A percentile compares a stretch with the other conserved stretches of the same genome.
These are phyloP conservation scores for Chaetomium sp. DNA, from an alignment of 2,329 filamentous ascomycete species.

Conservation along the genomic window DNA sequence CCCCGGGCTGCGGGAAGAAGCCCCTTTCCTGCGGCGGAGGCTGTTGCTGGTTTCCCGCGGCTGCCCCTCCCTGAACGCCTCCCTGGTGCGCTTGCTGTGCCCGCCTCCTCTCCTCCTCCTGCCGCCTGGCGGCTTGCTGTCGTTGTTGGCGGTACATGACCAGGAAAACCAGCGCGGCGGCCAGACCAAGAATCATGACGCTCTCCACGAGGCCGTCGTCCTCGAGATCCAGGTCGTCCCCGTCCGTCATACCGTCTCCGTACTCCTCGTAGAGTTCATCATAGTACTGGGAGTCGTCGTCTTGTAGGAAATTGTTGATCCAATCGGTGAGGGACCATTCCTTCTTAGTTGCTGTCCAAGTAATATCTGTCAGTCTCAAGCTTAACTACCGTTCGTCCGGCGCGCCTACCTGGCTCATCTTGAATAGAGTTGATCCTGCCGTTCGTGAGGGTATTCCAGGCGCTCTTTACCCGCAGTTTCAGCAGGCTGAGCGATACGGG, in stretches of 20 bases:
- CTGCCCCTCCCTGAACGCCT: background rate
- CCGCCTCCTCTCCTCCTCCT: conserved; percentile 42
- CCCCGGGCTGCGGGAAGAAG: conserved; percentile 57
- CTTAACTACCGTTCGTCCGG: too few species aligned
- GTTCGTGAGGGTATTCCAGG: conserved; percentile 91
- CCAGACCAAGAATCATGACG: conserved; percentile 77
- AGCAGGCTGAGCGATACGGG: conserved; percentile 87
- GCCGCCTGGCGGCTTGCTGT: conserved; percentile 60
- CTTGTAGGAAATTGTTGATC: conserved; percentile 80
- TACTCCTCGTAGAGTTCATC: conserved; percentile 60
- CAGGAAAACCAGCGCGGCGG: conserved; percentile 72
- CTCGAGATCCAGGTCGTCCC: conserved; percentile 57
- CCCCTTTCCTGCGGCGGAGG: conserved; percentile 15
- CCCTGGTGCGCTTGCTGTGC: conserved; percentile 18
- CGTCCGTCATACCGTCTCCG: conserved; percentile 60
- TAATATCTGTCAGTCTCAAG: conserved; percentile 36
- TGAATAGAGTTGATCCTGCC: conserved; percentile 92
- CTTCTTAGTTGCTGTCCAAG: conserved; percentile 61
- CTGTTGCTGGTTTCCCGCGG: conserved; percentile 2
- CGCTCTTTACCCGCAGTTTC: conserved; percentile 81
- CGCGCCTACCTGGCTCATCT: conserved; percentile 76
- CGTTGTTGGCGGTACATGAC: conserved; percentile 79
- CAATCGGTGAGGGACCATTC: conserved; percentile 82
- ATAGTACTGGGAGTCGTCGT: conserved; percentile 68
- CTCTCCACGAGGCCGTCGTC: conserved; percentile 84